Evolutionary conservation across 1,284 basidiomycete species (phyloP).

Genomic region (Ceratobasidium sp.): DNA sequence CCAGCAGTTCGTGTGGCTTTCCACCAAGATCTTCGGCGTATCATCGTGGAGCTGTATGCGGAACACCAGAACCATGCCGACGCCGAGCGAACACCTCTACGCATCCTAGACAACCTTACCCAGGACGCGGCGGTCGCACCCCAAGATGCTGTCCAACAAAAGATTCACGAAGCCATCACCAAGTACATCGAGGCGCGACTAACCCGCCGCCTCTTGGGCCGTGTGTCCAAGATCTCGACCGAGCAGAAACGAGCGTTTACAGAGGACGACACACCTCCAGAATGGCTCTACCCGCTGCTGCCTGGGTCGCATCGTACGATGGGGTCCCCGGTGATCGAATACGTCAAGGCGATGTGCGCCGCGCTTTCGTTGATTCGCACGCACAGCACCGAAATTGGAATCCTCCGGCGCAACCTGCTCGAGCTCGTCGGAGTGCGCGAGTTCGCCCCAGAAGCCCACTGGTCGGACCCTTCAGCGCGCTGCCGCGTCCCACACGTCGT

Average conservation of each 20-base stretch:
- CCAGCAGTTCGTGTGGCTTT: constrained; percentile 84
- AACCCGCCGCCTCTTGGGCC: constrained; percentile 80
- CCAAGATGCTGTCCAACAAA: constrained; percentile 69
- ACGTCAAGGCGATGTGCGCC: constrained; percentile 88
- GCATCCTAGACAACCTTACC: constrained; percentile 70
- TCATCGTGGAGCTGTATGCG: constrained; percentile 84
- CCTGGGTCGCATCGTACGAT: constrained; percentile 84
- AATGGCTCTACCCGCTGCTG: constrained; percentile 82
- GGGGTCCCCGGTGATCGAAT: constrained; percentile 83
- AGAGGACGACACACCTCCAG: constrained; percentile 62
- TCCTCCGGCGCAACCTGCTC: constrained; percentile 88
- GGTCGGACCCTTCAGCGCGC: constrained; percentile 92
- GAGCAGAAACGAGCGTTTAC: constrained; percentile 67
- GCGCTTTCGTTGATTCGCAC: constrained; percentile 80
- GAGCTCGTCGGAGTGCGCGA: constrained; percentile 89
- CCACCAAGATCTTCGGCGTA: constrained; percentile 74
- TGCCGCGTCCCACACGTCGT: constrained; percentile 87
- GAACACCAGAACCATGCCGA: constrained; percentile 72
- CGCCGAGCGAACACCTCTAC: constrained; percentile 72
- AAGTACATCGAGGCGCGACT: constrained; percentile 82
- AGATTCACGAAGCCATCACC: constrained; percentile 71
- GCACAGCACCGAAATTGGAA: constrained; percentile 81
- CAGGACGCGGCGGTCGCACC: constrained; percentile 64
- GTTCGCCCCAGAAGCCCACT: constrained; percentile 82
- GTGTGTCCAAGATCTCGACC: constrained; percentile 72